These are phyloP conservation scores for Suhomyces panamericanus DNA, from an alignment of 1,139 yeast species.

Conservation along the genomic window DNA sequence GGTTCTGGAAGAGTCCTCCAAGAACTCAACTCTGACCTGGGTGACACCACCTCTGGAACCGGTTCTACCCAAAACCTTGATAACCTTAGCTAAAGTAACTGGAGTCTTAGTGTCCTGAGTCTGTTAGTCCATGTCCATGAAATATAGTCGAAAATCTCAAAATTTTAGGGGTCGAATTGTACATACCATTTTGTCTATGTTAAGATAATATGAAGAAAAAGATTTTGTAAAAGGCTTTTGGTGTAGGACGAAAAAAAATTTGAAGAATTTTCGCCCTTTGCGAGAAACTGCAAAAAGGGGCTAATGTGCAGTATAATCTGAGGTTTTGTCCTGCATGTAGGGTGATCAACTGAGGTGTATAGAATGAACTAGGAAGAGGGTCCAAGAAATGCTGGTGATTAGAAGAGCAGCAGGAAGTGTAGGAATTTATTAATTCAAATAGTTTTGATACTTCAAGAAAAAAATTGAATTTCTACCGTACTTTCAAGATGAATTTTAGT, in stretches of 20 bases:
- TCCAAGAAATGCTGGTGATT: too few relatives aligned
- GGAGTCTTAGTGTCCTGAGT: conserved; percentile 82
- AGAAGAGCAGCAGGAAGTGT: too few relatives aligned
- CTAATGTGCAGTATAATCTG: neutral
- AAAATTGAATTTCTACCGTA: too few relatives aligned
- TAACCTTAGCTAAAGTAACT: conserved; percentile 98
- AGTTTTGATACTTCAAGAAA: too few relatives aligned
- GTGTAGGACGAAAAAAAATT: conserved; percentile 9
- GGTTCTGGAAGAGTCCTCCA: conserved; percentile 97
- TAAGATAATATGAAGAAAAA: conserved; percentile 9
- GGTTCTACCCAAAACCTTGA: conserved; percentile 99
- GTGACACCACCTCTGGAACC: conserved; percentile 99
- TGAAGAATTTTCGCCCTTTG: conserved; percentile 8
- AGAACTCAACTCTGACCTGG: conserved; percentile 99
- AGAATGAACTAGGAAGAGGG: too few relatives aligned
- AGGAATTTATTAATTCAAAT: too few relatives aligned
- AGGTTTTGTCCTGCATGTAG: neutral
- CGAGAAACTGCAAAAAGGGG: conserved; percentile 6
- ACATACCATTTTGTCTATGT: conserved; percentile 14
- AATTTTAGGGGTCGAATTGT: neutral
- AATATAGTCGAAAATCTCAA: neutral
- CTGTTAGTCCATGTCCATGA: conserved; percentile 19
- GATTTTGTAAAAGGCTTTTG: conserved; percentile 7
- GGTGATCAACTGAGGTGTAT: too few relatives aligned
- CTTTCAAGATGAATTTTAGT: too few relatives aligned